Evolutionary conservation across 306 rosid species (phyloP), one percentile per base, ranked within the genome.

Genomic region (Quercus glauca): DNA sequence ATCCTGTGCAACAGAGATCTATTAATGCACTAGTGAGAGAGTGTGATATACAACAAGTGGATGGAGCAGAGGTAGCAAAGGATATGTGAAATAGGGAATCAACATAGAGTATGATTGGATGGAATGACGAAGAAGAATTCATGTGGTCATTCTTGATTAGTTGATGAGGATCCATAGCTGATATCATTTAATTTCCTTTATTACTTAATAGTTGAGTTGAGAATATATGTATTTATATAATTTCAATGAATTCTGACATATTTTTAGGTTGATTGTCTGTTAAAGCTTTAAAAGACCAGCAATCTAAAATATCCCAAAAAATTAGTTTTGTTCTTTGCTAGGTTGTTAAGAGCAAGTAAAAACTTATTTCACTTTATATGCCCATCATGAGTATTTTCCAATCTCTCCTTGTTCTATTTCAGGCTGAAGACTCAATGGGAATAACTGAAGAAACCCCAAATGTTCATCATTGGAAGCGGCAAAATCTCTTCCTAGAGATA

Each of bases 401-500:
- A 83, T 71, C 56, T 60, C 45, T 6, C 69, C 10, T 69, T 23
- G 56, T 69, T 71, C 63, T 9, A 52, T 70, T 85, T 59, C 75
- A 87, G 99, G 90, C 69, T 84, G 91, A 88, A 78, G 88, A 79
- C 63, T 75, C 90, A 59, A 83, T 79, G 79, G 90, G 82, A 76
- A 60, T 74, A 55, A 57, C 78, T 71, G 85, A 83, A 82, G 92
- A 87, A 83, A 55, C 61, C 14, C 69, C 80, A 76, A 55, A 78
- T 76, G 88, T 15, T 75, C 81, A 75, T 83, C 76, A 78, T 15
- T 83, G 94, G 89, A 92, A 91, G 87, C 83, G 79, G 69, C 87
- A n/a, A 29, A 92, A 87, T 85, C 92, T 88, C 72, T 61, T 84
- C 23, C 80, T 89, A 53, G 96, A 95, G 81, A 91, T 92, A 71